Conservation (phyloP, 2,329 filamentous ascomycete species). For the Microdochium paspali region DNA sequence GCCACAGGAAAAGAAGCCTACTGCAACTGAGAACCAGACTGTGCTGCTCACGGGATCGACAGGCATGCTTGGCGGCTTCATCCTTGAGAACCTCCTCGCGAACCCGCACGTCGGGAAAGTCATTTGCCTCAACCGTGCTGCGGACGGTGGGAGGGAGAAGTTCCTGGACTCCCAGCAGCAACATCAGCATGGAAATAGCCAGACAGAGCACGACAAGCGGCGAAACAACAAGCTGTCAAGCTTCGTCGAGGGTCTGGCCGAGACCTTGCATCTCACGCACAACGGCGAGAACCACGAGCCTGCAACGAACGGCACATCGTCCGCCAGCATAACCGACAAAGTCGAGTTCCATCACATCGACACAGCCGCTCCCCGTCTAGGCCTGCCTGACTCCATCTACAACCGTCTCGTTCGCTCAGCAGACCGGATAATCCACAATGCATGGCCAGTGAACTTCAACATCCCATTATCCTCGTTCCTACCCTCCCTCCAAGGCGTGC, state of each 20-base stretch:
- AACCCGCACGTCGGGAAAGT: slow-evolving; percentile 27
- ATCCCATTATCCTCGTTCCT: slow-evolving; percentile 38
- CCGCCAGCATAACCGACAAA: slow-evolving; percentile 21
- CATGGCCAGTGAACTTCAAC: slow-evolving; percentile 47
- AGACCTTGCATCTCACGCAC: background rate
- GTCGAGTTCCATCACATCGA: slow-evolving; percentile 40
- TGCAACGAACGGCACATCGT: slow-evolving; percentile 8
- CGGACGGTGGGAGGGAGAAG: slow-evolving; percentile 21
- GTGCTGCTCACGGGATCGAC: slow-evolving; percentile 39
- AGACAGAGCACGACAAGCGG: slow-evolving; percentile 11
- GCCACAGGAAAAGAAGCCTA: slow-evolving; percentile 13
- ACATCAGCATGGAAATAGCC: too few species aligned
- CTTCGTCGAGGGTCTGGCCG: too few species aligned
- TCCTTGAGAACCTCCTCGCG: slow-evolving; percentile 27
- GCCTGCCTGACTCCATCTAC: slow-evolving; percentile 28
- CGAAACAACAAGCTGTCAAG: slow-evolving; percentile 22
- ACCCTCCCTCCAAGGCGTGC: slow-evolving; percentile 37
- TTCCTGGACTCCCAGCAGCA: background rate
- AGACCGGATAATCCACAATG: slow-evolving; percentile 42
- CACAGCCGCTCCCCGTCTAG: slow-evolving; percentile 34
- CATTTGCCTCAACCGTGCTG: slow-evolving; percentile 37
- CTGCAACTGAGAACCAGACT: slow-evolving; percentile 23
- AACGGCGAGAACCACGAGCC: background rate
- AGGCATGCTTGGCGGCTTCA: slow-evolving; percentile 36
- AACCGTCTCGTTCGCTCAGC: slow-evolving; percentile 24